phyloP scores from a whole-genome alignment of 2,329 filamentous ascomycete species.

The Herpotrichia juniperi region DNA sequence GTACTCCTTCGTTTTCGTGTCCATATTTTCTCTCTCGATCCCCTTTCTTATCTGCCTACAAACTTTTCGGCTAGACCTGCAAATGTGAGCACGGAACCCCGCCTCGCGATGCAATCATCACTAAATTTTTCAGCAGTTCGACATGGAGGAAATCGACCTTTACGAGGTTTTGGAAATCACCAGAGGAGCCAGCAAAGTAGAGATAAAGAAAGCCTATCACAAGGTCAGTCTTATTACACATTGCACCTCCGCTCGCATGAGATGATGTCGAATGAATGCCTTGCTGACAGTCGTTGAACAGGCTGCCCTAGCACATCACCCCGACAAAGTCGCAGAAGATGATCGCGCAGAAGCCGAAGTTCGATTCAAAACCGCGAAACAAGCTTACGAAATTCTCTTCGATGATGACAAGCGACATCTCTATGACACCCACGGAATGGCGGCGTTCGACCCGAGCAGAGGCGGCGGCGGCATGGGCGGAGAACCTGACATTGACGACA shows the following conservation, averaged over 20 bases:
- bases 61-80: background rate
- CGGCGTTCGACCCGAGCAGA: slow-evolving; percentile 80
- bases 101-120: background rate
- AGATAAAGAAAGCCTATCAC: slow-evolving; percentile 95
- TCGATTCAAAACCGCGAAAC: slow-evolving; percentile 90
- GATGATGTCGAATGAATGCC: background rate
- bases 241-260: background rate
- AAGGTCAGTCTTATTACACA: slow-evolving; percentile 65
- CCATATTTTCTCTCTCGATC: background rate
- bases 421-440: slow-evolving; percentile 96
- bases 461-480: slow-evolving; percentile 52
- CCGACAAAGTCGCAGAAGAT: slow-evolving; percentile 91
- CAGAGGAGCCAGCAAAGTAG: slow-evolving; percentile 72
- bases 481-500: slow-evolving; percentile 86
- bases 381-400: slow-evolving; percentile 96
- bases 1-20: background rate
- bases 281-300: slow-evolving; percentile 43
- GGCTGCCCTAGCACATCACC: slow-evolving; percentile 87
- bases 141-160: slow-evolving; percentile 62
- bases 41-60: background rate
- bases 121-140: slow-evolving; percentile 30
- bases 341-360: slow-evolving; percentile 84
- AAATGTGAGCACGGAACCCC: background rate
- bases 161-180: slow-evolving; percentile 78
- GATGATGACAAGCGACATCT: slow-evolving; percentile 92